phyloP scores from a whole-genome alignment of 2,329 filamentous ascomycete genomes.

The Claviceps humidiphila region DNA sequence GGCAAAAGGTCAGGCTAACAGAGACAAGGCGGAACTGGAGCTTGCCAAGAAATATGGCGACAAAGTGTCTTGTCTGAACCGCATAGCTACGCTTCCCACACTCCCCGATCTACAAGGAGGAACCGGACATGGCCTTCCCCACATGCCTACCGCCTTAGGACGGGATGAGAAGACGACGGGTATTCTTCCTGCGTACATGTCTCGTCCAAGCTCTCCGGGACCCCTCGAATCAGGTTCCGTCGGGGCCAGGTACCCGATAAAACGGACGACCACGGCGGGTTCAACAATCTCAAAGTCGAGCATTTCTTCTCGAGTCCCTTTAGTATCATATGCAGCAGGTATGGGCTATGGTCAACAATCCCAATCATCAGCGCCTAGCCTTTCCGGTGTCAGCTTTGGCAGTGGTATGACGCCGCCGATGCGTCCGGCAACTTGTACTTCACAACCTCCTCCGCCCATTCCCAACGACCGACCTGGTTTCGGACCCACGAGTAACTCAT shows the following conservation, averaged over 20 bases:
- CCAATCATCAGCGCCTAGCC: conserved; percentile 22
- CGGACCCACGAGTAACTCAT: conserved; percentile 9
- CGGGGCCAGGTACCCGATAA: conserved; percentile 36
- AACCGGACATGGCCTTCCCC: conserved; percentile 34
- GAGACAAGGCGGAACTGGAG: conserved; percentile 36
- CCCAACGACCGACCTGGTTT: conserved; percentile 8
- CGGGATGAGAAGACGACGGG: conserved; percentile 47
- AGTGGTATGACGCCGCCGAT: conserved; percentile 14
- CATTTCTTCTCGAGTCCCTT: conserved; percentile 50
- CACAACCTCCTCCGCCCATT: conserved; percentile 20
- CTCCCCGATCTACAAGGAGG: conserved; percentile 27
- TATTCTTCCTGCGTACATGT: conserved; percentile 50
- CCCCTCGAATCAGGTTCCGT: conserved; percentile 39
- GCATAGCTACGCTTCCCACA: conserved; percentile 56
- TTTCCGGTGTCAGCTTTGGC: conserved; percentile 16
- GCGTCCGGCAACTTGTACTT: conserved; percentile 23
- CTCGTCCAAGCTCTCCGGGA: conserved; percentile 41
- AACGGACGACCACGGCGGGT: conserved; percentile 38
- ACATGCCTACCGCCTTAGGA: conserved; percentile 42
- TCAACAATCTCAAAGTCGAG: conserved; percentile 45
- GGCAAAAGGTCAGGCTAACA: conserved; percentile 58
- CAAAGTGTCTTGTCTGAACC: conserved; percentile 29
- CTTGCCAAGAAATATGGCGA: conserved; percentile 41
- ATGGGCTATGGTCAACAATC: conserved; percentile 39
- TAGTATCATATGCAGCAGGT: conserved; percentile 44